These are phyloP conservation scores for Rhexocercosporidium sp. DNA, from an alignment of 2,329 filamentous ascomycete species.

Conservation along the genomic window DNA sequence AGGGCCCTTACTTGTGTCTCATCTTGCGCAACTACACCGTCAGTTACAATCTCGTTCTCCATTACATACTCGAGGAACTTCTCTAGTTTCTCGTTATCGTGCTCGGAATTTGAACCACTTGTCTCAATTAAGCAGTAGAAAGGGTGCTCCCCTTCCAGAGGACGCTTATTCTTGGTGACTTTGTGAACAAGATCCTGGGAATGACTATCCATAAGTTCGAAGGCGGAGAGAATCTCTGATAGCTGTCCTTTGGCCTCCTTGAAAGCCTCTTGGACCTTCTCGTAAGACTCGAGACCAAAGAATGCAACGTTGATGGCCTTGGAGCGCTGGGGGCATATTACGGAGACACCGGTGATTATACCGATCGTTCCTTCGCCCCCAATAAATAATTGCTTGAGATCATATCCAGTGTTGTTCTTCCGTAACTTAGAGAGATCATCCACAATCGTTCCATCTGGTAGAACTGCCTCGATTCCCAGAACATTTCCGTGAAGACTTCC, in stretches of 20 bases:
- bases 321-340: constrained; percentile 86
- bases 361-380: constrained; percentile 94
- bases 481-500: constrained; percentile 94
- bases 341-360: constrained; percentile 87
- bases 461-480: constrained; percentile 88
- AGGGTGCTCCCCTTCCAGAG: constrained; percentile 81
- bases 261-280: constrained; percentile 86
- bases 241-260: constrained; percentile 87
- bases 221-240: constrained; percentile 94
- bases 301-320: constrained; percentile 93
- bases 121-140: constrained; percentile 99
- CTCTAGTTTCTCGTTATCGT: constrained; percentile 91
- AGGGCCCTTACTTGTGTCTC: constrained; percentile 86
- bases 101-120: constrained; percentile 90
- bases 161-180: constrained; percentile 77
- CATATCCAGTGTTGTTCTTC: constrained; percentile 99
- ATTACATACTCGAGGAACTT: constrained; percentile 91
- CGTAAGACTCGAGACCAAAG: constrained; percentile 88
- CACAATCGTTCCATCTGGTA: constrained; percentile 90
- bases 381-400: constrained; percentile 96
- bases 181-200: constrained; percentile 79
- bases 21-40: constrained; percentile 91
- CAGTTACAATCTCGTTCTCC: constrained; percentile 81
- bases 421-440: constrained; percentile 86
- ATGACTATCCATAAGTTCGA: constrained; percentile 92